Base-by-base conservation (phyloP, 371 early-diverging fungal genomes). In the Mucor saturninus region DNA sequence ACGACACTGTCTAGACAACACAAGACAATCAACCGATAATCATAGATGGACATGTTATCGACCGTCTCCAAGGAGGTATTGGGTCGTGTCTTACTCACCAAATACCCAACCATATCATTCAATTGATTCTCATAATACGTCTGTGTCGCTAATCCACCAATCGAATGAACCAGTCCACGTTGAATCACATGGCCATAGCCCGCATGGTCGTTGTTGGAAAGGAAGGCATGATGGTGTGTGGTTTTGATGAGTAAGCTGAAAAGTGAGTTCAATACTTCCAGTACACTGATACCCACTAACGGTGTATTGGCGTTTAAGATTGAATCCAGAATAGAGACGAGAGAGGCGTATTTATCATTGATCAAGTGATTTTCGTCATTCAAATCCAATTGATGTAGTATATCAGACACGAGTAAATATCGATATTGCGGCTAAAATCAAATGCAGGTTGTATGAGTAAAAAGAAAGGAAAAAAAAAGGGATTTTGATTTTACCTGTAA, bases 121-220 rank as follows among this genome's bases (percentile, higher is more conserved):
- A 92, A 72, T 72, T 95, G 97, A 62, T 90, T 90, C 7, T 88
- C 83, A 70, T 96, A 96, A 56, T 92, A 93, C 11, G 89, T 84
- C 54, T 93, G 90, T 10, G 84, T 85, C 6, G 89, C 92, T 57
- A 96, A 73, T 1, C 92, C 91, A 56, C 86, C 88, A 32, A 92
- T 83, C 30, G 83, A 76, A 50, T 81, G 77, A 10, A 86, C 72
- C 45, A 89, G 62, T 0, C 81, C 82, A 32, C 80, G 74, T 56
- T 84, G 83, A 14, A 86, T 73, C 6, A 73, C 66, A 30, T 69
- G 72, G 32, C 81, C 81, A 30, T 76, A 35, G 1, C 29, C 39
- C 15, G 0, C 38, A 21, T 21, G 0, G 1, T 21, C 21, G 21
- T 21, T 6, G 54, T 38, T 15, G 42, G 8, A 9, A 15, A 58